A percentile compares a stretch with the other conserved stretches of the same genome.
phyloP scores from a whole-genome alignment of 148 eudicot species.

The Polygonum aviculare region DNA sequence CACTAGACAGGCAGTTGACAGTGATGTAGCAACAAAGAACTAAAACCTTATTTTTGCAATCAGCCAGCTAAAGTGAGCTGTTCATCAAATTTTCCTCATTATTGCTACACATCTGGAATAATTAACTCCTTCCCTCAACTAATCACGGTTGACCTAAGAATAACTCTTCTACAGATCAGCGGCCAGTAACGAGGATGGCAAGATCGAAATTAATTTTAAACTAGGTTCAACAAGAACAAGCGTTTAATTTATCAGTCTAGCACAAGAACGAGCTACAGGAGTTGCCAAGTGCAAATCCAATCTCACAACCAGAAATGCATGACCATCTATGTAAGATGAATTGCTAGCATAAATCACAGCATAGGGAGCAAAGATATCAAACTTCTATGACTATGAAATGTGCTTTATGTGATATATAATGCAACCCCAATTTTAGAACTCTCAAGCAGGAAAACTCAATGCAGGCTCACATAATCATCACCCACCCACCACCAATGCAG shows the following conservation, averaged over 20 bases:
- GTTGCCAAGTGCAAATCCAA: background rate
- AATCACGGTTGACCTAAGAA: background rate
- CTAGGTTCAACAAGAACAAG: background rate
- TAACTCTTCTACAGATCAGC: background rate
- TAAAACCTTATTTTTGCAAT: background rate
- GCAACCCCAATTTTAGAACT: background rate
- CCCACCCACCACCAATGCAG: background rate
- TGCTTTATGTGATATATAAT: background rate
- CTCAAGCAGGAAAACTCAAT: background rate
- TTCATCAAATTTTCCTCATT: background rate
- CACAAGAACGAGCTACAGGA: background rate
- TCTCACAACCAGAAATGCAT: background rate
- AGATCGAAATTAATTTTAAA: background rate
- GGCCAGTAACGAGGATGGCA: background rate
- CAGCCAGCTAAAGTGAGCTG: constrained; percentile 4
- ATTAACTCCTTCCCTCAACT: background rate
- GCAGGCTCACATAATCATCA: background rate
- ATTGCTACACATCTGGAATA: background rate
- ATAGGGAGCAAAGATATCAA: background rate
- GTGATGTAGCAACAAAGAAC: constrained; percentile 1
- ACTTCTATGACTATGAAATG: background rate
- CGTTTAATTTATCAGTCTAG: background rate
- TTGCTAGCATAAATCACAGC: background rate
- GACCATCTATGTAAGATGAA: no score
- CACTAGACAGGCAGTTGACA: background rate